Conservation (phyloP, 257 asterid species). For the Cynanchum wilfordii region DNA sequence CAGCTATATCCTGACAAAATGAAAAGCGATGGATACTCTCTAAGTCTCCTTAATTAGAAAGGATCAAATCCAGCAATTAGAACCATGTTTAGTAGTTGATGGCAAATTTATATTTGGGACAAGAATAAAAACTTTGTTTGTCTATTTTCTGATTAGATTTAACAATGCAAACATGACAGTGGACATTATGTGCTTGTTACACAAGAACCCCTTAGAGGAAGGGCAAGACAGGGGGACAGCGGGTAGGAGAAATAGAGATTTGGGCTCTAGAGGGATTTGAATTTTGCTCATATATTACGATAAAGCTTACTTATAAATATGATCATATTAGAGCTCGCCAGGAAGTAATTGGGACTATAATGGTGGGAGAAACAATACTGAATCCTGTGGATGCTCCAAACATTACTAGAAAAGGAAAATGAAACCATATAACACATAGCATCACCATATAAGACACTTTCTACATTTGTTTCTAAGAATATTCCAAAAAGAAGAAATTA, state of each 20-base stretch:
- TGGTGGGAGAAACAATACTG: too few relatives aligned
- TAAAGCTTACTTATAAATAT: too few relatives aligned
- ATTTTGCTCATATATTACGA: too few relatives aligned
- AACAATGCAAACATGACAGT: too few relatives aligned
- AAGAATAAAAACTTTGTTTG: background rate
- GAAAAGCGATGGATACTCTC: background rate
- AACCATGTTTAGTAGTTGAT: background rate
- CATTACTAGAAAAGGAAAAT: background rate
- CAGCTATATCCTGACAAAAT: background rate
- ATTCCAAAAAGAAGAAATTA: constrained; percentile 23
- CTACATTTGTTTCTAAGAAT: background rate
- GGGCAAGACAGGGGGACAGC: too few relatives aligned
- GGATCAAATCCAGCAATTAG: background rate
- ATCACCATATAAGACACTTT: background rate
- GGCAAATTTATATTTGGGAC: background rate
- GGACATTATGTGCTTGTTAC: too few relatives aligned
- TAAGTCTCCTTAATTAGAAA: background rate
- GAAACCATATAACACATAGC: too few relatives aligned
- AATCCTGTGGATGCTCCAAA: background rate
- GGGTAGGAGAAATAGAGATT: too few relatives aligned
- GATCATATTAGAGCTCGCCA: too few relatives aligned
- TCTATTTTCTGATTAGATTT: background rate
- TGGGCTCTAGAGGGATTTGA: too few relatives aligned
- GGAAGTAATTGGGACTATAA: too few relatives aligned
- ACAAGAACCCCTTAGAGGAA: too few relatives aligned